phyloP scores from a whole-genome alignment of 768 basidiomycete genomes.

The Auricularia heimuer region DNA sequence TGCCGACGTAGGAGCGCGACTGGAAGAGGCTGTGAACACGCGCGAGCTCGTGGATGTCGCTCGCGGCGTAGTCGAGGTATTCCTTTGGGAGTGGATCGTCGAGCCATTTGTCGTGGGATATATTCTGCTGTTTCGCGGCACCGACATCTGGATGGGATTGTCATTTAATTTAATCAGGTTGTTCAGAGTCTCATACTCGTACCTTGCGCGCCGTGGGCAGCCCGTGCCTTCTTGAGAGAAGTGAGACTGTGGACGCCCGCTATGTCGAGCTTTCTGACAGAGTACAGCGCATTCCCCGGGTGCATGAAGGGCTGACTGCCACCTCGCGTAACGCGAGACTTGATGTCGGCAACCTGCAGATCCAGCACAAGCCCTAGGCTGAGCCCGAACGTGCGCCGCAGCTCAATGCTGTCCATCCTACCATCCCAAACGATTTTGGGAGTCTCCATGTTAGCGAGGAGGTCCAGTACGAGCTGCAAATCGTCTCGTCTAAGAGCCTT shows the following conservation, averaged over 20 bases:
- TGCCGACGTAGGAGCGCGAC: not conserved
- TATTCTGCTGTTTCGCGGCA: too few relatives aligned
- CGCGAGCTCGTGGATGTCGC: not conserved
- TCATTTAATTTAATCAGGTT: too few relatives aligned
- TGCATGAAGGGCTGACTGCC: constrained; percentile 19
- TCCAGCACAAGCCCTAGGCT: constrained; percentile 27
- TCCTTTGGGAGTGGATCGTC: not conserved
- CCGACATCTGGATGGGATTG: too few relatives aligned
- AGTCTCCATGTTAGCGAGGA: constrained; percentile 21
- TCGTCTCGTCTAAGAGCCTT: constrained; percentile 12
- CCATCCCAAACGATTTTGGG: constrained; percentile 36
- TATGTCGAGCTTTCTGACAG: not conserved
- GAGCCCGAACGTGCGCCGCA: constrained; percentile 20
- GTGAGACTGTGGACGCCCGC: not conserved
- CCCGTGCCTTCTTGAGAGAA: too few relatives aligned
- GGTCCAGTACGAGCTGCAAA: constrained; percentile 18
- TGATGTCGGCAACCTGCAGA: constrained; percentile 32
- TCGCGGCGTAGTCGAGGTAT: not conserved
- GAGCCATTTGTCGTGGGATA: not conserved
- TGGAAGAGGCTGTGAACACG: not conserved
- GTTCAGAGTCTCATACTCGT: too few relatives aligned
- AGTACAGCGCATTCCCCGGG: not conserved
- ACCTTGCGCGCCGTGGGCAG: too few relatives aligned
- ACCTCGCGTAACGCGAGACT: constrained; percentile 19
- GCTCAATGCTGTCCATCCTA: constrained; percentile 30